These are phyloP conservation scores for Schwanniomyces vanrijiae DNA, from an alignment of 805 yeast genomes.

Conservation along the genomic window DNA sequence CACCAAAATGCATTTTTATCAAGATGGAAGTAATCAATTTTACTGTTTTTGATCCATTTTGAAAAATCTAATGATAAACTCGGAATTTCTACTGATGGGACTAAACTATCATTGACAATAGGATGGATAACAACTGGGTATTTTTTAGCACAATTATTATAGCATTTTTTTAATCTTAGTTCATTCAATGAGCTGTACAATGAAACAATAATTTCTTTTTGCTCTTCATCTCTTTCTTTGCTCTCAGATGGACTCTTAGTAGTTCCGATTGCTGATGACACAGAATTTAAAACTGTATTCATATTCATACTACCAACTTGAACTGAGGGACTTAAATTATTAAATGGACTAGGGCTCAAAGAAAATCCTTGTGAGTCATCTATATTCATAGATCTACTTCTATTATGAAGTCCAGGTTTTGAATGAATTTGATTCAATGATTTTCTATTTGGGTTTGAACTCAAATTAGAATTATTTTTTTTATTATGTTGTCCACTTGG, in stretches of 20 bases:
- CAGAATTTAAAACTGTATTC: constrained; percentile 18
- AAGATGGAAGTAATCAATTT: constrained; percentile 31
- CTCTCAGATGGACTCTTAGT: constrained; percentile 1
- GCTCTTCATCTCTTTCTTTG: constrained; percentile 8
- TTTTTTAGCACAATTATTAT: constrained; percentile 12
- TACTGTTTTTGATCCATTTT: constrained; percentile 32
- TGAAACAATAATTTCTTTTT: constrained; percentile 28
- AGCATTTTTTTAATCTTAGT: constrained; percentile 33
- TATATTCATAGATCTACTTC: constrained; percentile 1
- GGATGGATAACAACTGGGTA: constrained; percentile 33
- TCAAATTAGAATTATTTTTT: neutral
- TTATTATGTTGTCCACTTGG: constrained; percentile 6
- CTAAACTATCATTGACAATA: constrained; percentile 33
- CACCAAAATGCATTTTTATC: constrained; percentile 33
- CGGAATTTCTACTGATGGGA: constrained; percentile 41
- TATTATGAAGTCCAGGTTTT: constrained; percentile 3
- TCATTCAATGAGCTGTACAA: constrained; percentile 37
- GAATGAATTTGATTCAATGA: constrained; percentile 1
- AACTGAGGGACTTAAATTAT: constrained; percentile 1
- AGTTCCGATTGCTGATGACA: neutral
- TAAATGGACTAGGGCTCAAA: constrained; percentile 1
- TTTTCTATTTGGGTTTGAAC: constrained; percentile 3
- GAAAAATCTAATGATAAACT: constrained; percentile 32
- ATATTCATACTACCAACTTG: constrained; percentile 18
- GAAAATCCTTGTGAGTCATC: constrained; percentile 4